phyloP scores from a whole-genome alignment of 257 asterid genomes.

The Nyctanthes arbortristis region DNA sequence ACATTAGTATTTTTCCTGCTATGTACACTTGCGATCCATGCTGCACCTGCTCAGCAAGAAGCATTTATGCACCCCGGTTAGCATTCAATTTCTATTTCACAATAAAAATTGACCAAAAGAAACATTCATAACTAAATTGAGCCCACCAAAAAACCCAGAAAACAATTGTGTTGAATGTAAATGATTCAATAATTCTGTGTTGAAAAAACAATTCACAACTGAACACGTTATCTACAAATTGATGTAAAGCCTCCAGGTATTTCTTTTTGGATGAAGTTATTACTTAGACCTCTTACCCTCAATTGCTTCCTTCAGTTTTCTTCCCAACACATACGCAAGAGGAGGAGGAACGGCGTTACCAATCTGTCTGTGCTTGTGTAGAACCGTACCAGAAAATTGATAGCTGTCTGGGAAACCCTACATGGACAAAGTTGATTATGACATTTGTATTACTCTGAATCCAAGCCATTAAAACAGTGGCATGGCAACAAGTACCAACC shows the following conservation, averaged over 20 bases:
- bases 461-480: neutral
- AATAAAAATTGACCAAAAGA: too few species aligned
- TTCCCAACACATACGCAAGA: conserved; percentile 81
- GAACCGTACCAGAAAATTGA: conserved; percentile 60
- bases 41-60: too few species aligned
- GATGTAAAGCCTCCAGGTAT: neutral
- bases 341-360: conserved; percentile 99
- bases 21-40: too few species aligned
- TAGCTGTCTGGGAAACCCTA: conserved; percentile 90
- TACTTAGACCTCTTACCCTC: conserved; percentile 33
- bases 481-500: neutral
- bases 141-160: too few species aligned
- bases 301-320: conserved; percentile 79
- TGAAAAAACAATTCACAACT: too few species aligned
- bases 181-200: too few species aligned
- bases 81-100: too few species aligned
- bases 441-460: neutral
- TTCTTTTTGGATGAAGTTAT: too few species aligned
- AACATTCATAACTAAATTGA: too few species aligned
- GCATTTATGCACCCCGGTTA: too few species aligned
- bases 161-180: too few species aligned
- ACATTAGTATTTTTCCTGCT: too few species aligned
- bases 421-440: conserved; percentile 18
- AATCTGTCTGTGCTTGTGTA: conserved; percentile 84
- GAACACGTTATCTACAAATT: neutral